Percentiles rank a stretch among this genome's conserved stretches.
Conservation (phyloP, 1,139 yeast species). For the Candida sp. region DNA sequence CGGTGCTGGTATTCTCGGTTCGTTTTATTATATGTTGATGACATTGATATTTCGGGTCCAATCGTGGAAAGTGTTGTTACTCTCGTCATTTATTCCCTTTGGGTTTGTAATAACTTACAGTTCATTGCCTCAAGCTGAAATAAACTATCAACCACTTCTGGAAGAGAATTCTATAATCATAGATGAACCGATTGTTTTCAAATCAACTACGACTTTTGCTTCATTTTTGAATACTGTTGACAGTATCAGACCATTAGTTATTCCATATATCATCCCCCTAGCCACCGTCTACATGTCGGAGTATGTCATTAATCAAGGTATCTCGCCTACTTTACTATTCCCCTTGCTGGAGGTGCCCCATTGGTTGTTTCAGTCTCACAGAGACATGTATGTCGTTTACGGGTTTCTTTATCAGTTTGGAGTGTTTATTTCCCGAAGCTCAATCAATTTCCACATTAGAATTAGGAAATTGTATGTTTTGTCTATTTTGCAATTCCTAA, state of each 20-base stretch:
- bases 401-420: slow-evolving; percentile 94
- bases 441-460: slow-evolving; percentile 62
- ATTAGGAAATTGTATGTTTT: slow-evolving; percentile 57
- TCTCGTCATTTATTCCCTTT: slow-evolving; percentile 34
- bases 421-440: slow-evolving; percentile 86
- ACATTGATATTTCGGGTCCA: slow-evolving; percentile 33
- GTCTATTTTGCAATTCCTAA: slow-evolving; percentile 65
- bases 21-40: slow-evolving; percentile 43
- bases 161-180: neutral
- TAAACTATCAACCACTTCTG: neutral
- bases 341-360: slow-evolving; percentile 65
- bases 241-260: slow-evolving; percentile 47
- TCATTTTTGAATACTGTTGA: slow-evolving; percentile 34
- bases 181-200: neutral
- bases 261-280: slow-evolving; percentile 81
- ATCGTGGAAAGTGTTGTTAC: slow-evolving; percentile 27
- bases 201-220: neutral
- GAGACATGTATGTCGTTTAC: slow-evolving; percentile 91
- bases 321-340: slow-evolving; percentile 81
- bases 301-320: slow-evolving; percentile 87
- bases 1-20: slow-evolving; percentile 87
- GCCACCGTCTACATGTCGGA: slow-evolving; percentile 82
- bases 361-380: slow-evolving; percentile 55
- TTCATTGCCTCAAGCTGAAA: slow-evolving; percentile 21
- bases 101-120: slow-evolving; percentile 29